Evolutionary conservation across 148 eudicot species (phyloP).

Genomic region (Fallopia convolvulus): DNA sequence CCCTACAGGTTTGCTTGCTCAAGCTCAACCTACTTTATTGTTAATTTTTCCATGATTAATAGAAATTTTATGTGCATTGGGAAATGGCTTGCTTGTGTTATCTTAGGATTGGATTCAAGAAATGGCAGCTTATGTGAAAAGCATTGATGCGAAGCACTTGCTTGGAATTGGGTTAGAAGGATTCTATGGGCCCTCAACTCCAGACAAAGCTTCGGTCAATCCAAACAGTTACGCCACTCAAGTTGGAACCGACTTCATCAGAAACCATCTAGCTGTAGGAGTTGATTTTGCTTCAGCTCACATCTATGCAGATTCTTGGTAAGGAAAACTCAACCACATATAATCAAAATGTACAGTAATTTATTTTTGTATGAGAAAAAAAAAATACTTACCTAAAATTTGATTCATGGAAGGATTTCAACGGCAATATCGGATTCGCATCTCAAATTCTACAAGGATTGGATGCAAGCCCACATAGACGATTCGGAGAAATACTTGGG

Average conservation of each 20-base stretch:
- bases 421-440: background rate
- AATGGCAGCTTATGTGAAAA: conserved; percentile 45
- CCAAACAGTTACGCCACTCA: conserved; percentile 44
- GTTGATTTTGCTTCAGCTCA: conserved; percentile 58
- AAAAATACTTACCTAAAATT: background rate
- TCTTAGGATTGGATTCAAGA: conserved; percentile 44
- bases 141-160: conserved; percentile 45
- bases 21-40: background rate
- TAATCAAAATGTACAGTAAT: too few relatives aligned
- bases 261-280: conserved; percentile 32
- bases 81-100: background rate
- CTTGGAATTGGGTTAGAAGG: conserved; percentile 48
- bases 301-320: conserved; percentile 52
- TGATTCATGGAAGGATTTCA: background rate
- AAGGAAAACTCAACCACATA: background rate
- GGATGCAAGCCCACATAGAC: conserved; percentile 44
- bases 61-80: background rate
- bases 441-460: conserved; percentile 12
- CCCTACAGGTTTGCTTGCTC: conserved; percentile 23
- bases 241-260: conserved; percentile 47
- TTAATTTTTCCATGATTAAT: background rate
- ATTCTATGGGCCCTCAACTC: conserved; percentile 29
- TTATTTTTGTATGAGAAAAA: too few relatives aligned
- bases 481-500: conserved; percentile 31
- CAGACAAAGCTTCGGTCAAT: conserved; percentile 23